These are phyloP conservation scores for Aspergillus tubingensis DNA, from an alignment of 2,329 filamentous ascomycete species.

Conservation along the genomic window DNA sequence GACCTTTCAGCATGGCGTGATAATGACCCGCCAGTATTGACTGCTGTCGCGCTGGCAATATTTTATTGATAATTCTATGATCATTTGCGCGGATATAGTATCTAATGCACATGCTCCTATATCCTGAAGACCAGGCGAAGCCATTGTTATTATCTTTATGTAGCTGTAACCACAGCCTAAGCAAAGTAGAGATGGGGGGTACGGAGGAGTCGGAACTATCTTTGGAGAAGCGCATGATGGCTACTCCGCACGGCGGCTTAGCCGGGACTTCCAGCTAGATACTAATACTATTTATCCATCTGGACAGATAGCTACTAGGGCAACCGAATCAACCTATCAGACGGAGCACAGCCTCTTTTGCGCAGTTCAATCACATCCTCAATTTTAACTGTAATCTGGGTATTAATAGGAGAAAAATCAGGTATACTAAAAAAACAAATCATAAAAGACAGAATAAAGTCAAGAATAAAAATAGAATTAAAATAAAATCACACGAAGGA, in stretches of 20 bases:
- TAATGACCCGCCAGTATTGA: not conserved
- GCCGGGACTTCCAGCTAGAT: no score
- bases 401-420: not conserved
- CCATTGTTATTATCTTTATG: not conserved
- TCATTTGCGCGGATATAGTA: not conserved
- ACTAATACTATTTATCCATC: no score
- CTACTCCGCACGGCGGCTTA: no score
- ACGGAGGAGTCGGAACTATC: no score
- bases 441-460: slow-evolving; percentile 14
- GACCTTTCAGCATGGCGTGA: not conserved
- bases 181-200: not conserved
- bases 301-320: not conserved
- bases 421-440: not conserved
- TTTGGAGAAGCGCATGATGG: no score
- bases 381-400: not conserved
- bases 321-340: not conserved
- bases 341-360: not conserved
- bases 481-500: slow-evolving; percentile 3
- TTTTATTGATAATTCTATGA: not conserved
- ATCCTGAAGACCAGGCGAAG: not conserved
- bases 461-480: slow-evolving; percentile 2
- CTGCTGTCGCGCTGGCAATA: not conserved
- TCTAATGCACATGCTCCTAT: not conserved
- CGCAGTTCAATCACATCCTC: not conserved
- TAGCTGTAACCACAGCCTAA: not conserved